Evolutionary conservation across 441 rosid genomes (phyloP).

Genomic region (Corymbia calophylla): DNA sequence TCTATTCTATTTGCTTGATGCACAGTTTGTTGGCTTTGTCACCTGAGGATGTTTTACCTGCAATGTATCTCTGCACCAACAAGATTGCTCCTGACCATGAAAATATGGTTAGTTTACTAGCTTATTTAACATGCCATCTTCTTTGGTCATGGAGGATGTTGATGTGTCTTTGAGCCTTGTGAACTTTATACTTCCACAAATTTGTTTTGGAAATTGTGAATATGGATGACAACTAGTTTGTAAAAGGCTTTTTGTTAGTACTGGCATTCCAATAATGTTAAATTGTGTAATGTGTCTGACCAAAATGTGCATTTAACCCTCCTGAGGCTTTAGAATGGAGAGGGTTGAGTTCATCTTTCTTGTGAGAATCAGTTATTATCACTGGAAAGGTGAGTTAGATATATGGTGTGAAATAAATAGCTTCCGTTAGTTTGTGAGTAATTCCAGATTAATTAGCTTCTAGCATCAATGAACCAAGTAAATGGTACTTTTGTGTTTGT

Average conservation of each 20-base stretch:
- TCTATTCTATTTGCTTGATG: not conserved
- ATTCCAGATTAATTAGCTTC: not conserved
- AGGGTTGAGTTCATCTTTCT: not conserved
- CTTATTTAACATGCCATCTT: not conserved
- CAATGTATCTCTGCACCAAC: conserved; percentile 79
- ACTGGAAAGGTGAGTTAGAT: not conserved
- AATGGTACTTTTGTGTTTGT: not conserved
- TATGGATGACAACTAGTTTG: not conserved
- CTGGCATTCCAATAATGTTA: not conserved
- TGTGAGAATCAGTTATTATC: not conserved
- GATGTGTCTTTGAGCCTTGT: not conserved
- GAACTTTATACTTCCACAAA: not conserved
- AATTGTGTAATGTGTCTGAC: not conserved
- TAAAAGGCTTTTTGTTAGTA: not conserved
- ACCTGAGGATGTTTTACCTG: conserved; percentile 78
- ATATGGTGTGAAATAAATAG: not conserved
- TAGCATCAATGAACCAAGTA: not conserved
- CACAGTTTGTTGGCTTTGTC: conserved; percentile 80
- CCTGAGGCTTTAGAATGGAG: not conserved
- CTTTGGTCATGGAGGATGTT: not conserved
- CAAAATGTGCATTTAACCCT: not conserved
- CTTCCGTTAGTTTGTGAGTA: not conserved
- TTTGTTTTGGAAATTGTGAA: not conserved
- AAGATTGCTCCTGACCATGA: conserved; percentile 85
- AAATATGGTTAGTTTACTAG: conserved; percentile 47